Evolutionary conservation across 2,329 filamentous ascomycete genomes (phyloP).

Genomic region (Exophiala lecanii-corni): DNA sequence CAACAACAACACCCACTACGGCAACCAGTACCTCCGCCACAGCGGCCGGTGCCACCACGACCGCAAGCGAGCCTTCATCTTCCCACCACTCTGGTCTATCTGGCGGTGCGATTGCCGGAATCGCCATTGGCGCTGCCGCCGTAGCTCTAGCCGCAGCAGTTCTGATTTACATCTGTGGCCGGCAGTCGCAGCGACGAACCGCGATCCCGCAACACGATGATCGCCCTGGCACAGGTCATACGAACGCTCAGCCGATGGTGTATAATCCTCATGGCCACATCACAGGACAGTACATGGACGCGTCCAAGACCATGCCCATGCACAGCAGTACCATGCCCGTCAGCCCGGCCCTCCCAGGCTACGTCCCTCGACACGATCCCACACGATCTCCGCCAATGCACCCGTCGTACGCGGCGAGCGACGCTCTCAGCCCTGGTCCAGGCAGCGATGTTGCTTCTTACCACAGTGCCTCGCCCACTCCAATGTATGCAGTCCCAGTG

Average conservation of each 20-base stretch:
- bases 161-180: constrained; percentile 16
- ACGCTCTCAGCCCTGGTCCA: constrained; percentile 6
- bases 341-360: constrained; percentile 16
- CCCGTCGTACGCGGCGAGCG: constrained; percentile 8
- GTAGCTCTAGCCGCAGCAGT: constrained; percentile 15
- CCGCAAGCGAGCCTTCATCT: background rate
- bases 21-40: too few species aligned
- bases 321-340: constrained; percentile 13
- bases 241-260: background rate
- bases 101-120: constrained; percentile 17
- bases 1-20: background rate
- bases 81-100: constrained; percentile 9
- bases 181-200: constrained; percentile 7
- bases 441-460: constrained; percentile 1
- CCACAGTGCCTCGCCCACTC: constrained; percentile 7
- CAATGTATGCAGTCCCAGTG: background rate
- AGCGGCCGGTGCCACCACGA: background rate
- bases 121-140: constrained; percentile 16
- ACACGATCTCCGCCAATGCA: constrained; percentile 9
- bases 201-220: constrained; percentile 4
- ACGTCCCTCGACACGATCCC: constrained; percentile 15
- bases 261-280: constrained; percentile 7
- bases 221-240: constrained; percentile 9
- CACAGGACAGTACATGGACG: constrained; percentile 11
- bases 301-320: constrained; percentile 18